These are phyloP conservation scores for Xerocomus cyaneibrunnescens DNA, from an alignment of 1,284 basidiomycete species.

Conservation along the genomic window DNA sequence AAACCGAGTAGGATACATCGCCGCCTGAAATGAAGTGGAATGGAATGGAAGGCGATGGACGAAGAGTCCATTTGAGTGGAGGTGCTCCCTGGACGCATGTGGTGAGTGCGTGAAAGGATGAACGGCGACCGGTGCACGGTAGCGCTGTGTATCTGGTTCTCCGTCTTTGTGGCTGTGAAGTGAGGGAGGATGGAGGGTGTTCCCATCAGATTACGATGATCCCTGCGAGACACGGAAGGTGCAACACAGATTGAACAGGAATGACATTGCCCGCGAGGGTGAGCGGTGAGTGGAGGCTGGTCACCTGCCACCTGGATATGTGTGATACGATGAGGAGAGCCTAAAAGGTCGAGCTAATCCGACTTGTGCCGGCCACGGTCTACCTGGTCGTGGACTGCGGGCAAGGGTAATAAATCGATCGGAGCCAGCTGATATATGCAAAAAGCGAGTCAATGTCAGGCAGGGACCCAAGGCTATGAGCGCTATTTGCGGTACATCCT, in stretches of 20 bases:
- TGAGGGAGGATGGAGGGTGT: background rate
- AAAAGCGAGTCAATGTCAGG: background rate
- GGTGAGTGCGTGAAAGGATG: background rate
- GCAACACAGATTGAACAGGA: background rate
- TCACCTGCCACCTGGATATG: background rate
- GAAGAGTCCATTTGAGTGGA: background rate
- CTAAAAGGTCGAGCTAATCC: background rate
- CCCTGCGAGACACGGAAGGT: background rate
- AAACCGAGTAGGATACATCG: constrained; percentile 5
- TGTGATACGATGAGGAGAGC: background rate
- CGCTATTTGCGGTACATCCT: background rate
- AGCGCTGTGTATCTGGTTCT: background rate
- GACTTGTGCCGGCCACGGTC: background rate
- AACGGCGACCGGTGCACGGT: background rate
- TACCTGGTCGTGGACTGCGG: background rate
- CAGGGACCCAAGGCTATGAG: constrained; percentile 6
- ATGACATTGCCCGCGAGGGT: constrained; percentile 10
- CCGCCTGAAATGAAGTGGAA: constrained; percentile 14
- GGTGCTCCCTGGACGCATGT: constrained; percentile 12
- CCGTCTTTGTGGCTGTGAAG: background rate
- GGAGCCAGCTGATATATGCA: constrained; percentile 1
- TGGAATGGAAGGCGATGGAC: constrained; percentile 13
- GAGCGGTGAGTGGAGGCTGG: too few relatives aligned
- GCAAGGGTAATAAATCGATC: constrained; percentile 4
- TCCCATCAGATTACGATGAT: background rate